Percentiles rank a stretch among this genome's conserved stretches.
phyloP scores from a whole-genome alignment of 148 eudicot genomes.

The Arctostaphylos glauca region DNA sequence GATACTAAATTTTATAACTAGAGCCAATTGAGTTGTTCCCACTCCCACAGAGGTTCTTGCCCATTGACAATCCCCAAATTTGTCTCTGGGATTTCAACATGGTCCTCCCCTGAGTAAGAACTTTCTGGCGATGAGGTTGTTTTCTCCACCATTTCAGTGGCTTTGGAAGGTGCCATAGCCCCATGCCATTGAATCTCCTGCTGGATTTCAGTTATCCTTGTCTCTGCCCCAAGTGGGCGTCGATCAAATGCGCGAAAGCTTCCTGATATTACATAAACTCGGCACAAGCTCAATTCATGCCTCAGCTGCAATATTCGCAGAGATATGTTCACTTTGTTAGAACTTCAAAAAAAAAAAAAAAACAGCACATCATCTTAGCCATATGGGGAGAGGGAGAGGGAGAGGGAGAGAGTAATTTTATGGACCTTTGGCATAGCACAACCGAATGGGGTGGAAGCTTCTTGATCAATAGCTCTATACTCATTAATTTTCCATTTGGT shows the following conservation, averaged over 20 bases:
- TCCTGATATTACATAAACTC: constrained; percentile 62
- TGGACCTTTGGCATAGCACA: constrained; percentile 24
- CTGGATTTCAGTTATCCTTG: not conserved
- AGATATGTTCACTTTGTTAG: not conserved
- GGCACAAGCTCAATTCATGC: constrained; percentile 57
- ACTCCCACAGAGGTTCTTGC: constrained; percentile 20
- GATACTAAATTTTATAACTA: not conserved
- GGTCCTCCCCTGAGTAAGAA: constrained; percentile 23
- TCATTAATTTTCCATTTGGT: constrained; percentile 52
- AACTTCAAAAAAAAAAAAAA: not conserved
- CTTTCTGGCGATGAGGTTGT: constrained; percentile 18
- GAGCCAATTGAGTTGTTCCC: constrained; percentile 28
- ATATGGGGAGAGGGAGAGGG: too few relatives aligned
- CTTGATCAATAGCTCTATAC: constrained; percentile 31
- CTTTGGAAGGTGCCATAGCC: not conserved
- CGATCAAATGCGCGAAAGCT: constrained; percentile 60
- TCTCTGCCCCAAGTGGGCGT: constrained; percentile 38
- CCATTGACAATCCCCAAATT: not conserved
- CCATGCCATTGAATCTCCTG: not conserved
- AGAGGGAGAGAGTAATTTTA: not conserved
- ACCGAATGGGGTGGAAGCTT: constrained; percentile 3
- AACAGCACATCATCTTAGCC: too few relatives aligned
- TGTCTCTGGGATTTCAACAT: constrained; percentile 1
- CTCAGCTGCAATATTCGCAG: constrained; percentile 40
- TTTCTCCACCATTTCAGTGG: constrained; percentile 9